phyloP scores from a whole-genome alignment of 2,329 filamentous ascomycete genomes.

The Clonostachys rhizophaga region DNA sequence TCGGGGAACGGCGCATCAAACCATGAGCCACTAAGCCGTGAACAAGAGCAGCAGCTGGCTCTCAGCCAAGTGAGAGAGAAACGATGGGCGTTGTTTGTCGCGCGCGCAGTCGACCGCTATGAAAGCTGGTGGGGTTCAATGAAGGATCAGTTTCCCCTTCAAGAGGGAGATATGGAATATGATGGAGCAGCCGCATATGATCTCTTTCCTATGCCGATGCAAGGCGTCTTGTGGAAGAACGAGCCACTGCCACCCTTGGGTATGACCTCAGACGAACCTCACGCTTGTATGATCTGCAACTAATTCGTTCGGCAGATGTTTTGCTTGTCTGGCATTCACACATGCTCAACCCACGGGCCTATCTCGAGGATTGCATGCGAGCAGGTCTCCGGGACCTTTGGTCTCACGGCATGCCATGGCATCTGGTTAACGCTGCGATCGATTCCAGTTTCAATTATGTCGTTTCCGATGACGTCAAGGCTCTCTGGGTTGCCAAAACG shows the following conservation, averaged over 20 bases:
- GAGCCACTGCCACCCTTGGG: conserved; percentile 51
- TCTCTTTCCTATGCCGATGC: conserved; percentile 18
- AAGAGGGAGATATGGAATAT: conserved; percentile 25
- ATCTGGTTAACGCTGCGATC: conserved; percentile 50
- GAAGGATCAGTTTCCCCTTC: conserved; percentile 16
- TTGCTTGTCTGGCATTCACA: conserved; percentile 78
- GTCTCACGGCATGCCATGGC: conserved; percentile 64
- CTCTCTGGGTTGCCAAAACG: conserved; percentile 41
- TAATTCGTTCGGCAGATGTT: conserved; percentile 52
- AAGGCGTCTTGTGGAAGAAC: conserved; percentile 23
- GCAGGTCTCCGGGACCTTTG: conserved; percentile 50
- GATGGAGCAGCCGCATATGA: conserved; percentile 15
- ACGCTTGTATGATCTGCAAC: background rate
- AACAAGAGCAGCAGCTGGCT: conserved; percentile 1
- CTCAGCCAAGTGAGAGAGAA: conserved; percentile 61
- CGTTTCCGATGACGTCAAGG: conserved; percentile 34
- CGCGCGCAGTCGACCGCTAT: conserved; percentile 65
- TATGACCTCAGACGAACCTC: no score
- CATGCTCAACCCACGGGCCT: conserved; percentile 72
- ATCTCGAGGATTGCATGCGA: conserved; percentile 68
- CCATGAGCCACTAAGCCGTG: conserved; percentile 15
- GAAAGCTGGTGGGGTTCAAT: conserved; percentile 56
- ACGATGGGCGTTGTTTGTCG: conserved; percentile 67
- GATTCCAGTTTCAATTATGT: conserved; percentile 54
- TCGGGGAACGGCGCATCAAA: background rate